Evolutionary conservation across 2,329 filamentous ascomycete genomes (phyloP).

Genomic region (Colletotrichum limetticola): DNA sequence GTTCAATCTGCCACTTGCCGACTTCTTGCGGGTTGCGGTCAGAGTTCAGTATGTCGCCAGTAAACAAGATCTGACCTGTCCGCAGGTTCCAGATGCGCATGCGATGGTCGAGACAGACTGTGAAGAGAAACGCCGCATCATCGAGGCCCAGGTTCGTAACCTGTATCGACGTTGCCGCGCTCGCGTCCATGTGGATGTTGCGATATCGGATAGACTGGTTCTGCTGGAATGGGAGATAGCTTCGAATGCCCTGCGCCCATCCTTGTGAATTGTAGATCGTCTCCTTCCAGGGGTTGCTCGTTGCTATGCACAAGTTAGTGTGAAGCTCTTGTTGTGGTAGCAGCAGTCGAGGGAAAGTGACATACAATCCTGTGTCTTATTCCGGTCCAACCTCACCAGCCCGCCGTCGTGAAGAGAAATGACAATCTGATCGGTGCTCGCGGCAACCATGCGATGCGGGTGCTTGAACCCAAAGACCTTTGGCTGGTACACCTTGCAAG

Average conservation of each 20-base stretch:
- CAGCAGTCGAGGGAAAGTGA: conserved; percentile 10
- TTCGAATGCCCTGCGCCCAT: conserved; percentile 75
- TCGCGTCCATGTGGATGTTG: conserved; percentile 73
- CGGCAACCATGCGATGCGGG: conserved; percentile 83
- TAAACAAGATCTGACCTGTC: conserved; percentile 81
- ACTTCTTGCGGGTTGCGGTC: conserved; percentile 73
- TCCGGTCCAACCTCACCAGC: conserved; percentile 76
- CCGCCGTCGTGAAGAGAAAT: conserved; percentile 85
- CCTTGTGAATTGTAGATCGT: conserved; percentile 78
- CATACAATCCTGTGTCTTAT: conserved; percentile 58
- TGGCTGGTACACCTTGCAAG: conserved; percentile 79
- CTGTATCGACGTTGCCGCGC: conserved; percentile 73
- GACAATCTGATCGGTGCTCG: conserved; percentile 78
- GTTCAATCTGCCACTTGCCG: conserved; percentile 81
- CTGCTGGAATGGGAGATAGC: conserved; percentile 73
- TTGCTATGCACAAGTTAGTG: conserved; percentile 42
- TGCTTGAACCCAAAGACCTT: conserved; percentile 81
- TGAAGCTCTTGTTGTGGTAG: not conserved
- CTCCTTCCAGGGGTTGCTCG: conserved; percentile 70
- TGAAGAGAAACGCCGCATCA: conserved; percentile 70
- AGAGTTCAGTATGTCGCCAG: conserved; percentile 81
- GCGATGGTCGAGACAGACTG: conserved; percentile 88
- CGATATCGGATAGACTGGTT: conserved; percentile 72
- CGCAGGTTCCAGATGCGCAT: conserved; percentile 89
- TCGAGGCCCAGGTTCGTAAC: conserved; percentile 62